phyloP scores from a whole-genome alignment of 1,284 basidiomycete species.

The Polyporus tsugae region DNA sequence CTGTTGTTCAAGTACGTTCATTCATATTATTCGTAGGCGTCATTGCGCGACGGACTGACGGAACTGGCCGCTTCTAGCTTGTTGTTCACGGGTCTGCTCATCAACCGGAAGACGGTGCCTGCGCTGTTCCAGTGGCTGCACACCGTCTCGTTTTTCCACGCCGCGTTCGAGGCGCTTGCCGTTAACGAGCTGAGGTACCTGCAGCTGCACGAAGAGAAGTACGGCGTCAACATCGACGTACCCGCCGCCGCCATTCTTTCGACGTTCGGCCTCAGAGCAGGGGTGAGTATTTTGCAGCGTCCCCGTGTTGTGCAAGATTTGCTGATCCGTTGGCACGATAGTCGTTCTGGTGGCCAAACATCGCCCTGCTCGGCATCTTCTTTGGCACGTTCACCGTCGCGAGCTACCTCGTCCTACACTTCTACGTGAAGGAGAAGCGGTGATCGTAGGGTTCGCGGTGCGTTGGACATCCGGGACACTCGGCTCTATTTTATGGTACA shows the following conservation, averaged over 20 bases:
- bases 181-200: constrained; percentile 96
- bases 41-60: background rate
- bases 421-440: constrained; percentile 91
- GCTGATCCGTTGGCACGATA: constrained; percentile 42
- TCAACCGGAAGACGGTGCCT: constrained; percentile 90
- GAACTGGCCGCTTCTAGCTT: constrained; percentile 59
- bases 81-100: constrained; percentile 93
- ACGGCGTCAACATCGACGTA: constrained; percentile 90
- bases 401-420: constrained; percentile 85
- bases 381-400: constrained; percentile 79
- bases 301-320: background rate
- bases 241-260: constrained; percentile 94
- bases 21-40: background rate
- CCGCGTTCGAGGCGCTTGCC: constrained; percentile 95
- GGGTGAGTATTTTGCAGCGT: constrained; percentile 53
- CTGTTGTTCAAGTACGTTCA: constrained; percentile 95
- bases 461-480: background rate
- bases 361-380: constrained; percentile 83
- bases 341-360: constrained; percentile 98
- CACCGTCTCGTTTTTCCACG: constrained; percentile 96
- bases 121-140: constrained; percentile 85
- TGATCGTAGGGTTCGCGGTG: constrained; percentile 43
- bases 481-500: background rate
- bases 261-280: constrained; percentile 87
- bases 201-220: constrained; percentile 93